Conservation (phyloP, 768 basidiomycete species). For the Butyriboletus loyo region DNA sequence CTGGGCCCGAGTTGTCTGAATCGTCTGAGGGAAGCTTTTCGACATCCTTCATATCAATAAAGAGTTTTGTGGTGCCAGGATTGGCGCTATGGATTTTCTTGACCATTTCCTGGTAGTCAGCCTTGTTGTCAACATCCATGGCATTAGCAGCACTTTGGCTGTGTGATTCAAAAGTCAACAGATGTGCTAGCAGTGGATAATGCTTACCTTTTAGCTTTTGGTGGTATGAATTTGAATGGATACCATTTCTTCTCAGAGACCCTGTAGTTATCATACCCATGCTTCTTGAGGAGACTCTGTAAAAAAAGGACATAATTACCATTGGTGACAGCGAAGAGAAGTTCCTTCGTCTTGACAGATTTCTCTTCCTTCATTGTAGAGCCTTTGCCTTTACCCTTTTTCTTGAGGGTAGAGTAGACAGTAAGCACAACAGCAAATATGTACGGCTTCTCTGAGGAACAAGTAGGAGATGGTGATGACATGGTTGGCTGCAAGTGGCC, state of each 20-base stretch:
- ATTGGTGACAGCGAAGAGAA: background rate
- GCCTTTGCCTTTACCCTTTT: background rate
- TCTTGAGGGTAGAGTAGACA: background rate
- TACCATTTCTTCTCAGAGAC: conserved; percentile 22
- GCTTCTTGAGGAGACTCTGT: conserved; percentile 8
- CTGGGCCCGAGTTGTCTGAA: no score
- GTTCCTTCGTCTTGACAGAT: conserved; percentile 2
- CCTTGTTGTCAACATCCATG: conserved; percentile 10
- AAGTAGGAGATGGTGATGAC: no score
- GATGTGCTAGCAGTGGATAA: no score
- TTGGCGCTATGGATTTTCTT: conserved; percentile 1
- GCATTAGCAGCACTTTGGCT: background rate
- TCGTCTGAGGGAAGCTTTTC: background rate
- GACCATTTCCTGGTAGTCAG: conserved; percentile 16
- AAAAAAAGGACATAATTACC: conserved; percentile 12
- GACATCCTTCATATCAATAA: conserved; percentile 3
- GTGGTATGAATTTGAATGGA: conserved; percentile 10
- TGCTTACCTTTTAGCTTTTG: conserved; percentile 5
- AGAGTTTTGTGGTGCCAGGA: background rate
- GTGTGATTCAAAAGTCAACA: background rate
- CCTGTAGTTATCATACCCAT: conserved; percentile 2
- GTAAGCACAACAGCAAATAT: no score
- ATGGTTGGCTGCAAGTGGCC: no score
- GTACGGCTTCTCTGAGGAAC: no score
- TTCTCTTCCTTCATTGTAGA: conserved; percentile 5